Base-by-base conservation (phyloP, 1,284 basidiomycete genomes). In the Baeospora myosura region DNA sequence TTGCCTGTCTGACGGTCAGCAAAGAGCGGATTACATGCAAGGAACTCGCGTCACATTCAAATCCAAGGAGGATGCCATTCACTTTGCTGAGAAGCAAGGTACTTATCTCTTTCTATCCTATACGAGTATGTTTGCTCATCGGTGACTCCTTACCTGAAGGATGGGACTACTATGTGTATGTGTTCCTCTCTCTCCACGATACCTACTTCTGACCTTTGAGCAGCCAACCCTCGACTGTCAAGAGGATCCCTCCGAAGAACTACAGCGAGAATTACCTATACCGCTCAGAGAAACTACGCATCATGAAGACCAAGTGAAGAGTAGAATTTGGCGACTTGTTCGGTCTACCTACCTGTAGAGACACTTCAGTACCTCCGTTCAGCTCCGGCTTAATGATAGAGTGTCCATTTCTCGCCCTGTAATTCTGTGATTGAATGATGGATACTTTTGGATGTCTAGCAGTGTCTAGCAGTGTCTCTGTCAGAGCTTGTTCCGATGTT, bases 1-100 rank as follows among this genome's bases (percentile, higher is more conserved):
- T n/a, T 21, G 26, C 39, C 16, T 37, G n/a, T 38, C 29, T 18
- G 20, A 34, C 44, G 24, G 35, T 26, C n/a, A 42, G 29, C 33
- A 31, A 53, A 93, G 91, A 43, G 95, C 91, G 47, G 95, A 98
- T 66, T 98, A 97, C 67, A 88, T 98, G 83, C 95, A 98, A 63
- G 93, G 88, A 22, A 89, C 89, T 2, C 79, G 84, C 12, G 55
- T 98, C 56, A 78, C 83, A 32, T 98, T 98, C 78, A 76, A 77
- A 52, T 82, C 81, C 40, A 90, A 88, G 65, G 91, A 94, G 59
- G 92, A 93, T 57, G 95, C 96, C 18, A 74, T 96, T 48, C 87
- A 91, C 59, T 98, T 98, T 55, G 87, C 88, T 29, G 88, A 91
- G 70, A 91, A 90, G 67, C 89, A 93, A 72, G 88, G 88, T 82